Base-by-base conservation (phyloP, 2,329 filamentous ascomycete species). In the Hymenoscyphus fructigenus region DNA sequence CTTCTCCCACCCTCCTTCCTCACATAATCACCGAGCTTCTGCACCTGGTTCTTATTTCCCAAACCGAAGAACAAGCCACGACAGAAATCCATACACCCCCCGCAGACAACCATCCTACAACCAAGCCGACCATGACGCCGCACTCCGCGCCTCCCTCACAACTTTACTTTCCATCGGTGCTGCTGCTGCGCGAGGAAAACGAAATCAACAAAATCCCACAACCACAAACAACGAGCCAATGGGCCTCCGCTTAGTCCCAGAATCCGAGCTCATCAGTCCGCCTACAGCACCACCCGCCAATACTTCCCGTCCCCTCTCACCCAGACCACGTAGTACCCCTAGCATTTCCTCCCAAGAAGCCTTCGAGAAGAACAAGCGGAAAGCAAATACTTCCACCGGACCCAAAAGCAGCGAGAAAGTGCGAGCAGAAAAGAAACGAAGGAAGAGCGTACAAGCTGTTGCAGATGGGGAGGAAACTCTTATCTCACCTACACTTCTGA, bases 101-200 rank as follows among this genome's bases (percentile, higher is more conserved):
- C 73, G 79, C 80, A 47, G 69, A 62, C 57, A 70, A 6, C 63
- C 66, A 36, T 84, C 85, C 10, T 86, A 84, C 75, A 90, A 88
- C 3, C 91, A 92, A 71, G 89, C 91, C 58, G 93, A 98, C 72
- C 93, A 98, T 72, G 95, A 99, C 72, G 95, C 93, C 34, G 95
- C 93, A 1, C 83, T 99, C 12, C 89, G 95, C 38, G 93, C 95
- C 23, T 97, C 92, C 59, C 83, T 99, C n/a, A 97, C 93, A 0
- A 98, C 95, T 0, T 84, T 99, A 14, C 85, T 99, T 14, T 97
- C 94, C n/a, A 96, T 92, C 73, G 94, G 93, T 0, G 93, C 93
- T 2, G 95, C 94, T 0, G 95, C 94, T 0, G 95, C 94, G 1
- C 86, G 95, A 55, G 90, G 91, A 3, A 97, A 95, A 74, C 79